Evolutionary conservation across 768 basidiomycete genomes (phyloP).

Genomic region (Mycena floridula): DNA sequence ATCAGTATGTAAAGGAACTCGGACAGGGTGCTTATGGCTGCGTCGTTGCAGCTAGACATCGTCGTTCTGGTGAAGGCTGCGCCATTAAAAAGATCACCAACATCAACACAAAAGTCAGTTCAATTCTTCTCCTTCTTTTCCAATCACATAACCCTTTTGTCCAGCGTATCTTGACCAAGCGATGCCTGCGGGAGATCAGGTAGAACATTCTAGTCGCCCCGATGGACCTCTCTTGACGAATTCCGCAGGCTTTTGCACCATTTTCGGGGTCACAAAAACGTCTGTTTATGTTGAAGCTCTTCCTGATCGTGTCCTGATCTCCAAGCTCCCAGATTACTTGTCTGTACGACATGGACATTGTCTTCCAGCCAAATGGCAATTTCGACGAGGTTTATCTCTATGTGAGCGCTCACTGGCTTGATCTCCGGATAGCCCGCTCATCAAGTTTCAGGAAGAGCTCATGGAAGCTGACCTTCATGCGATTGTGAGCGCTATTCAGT

Average conservation of each 20-base stretch:
- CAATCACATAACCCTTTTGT: neutral
- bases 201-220: constrained; percentile 18
- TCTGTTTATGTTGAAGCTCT: constrained; percentile 27
- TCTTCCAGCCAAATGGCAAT: constrained; percentile 84
- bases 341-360: constrained; percentile 97
- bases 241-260: constrained; percentile 78
- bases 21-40: constrained; percentile 95
- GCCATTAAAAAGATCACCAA: constrained; percentile 97
- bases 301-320: constrained; percentile 10
- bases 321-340: constrained; percentile 70
- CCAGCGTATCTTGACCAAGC: constrained; percentile 91
- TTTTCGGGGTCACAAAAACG: constrained; percentile 99
- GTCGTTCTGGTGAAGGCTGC: constrained; percentile 78
- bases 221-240: neutral
- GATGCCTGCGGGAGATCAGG: constrained; percentile 94
- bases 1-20: constrained; percentile 94
- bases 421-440: too few species aligned
- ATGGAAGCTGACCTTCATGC: constrained; percentile 99
- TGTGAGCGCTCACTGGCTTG: too few species aligned
- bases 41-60: constrained; percentile 82
- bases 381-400: constrained; percentile 97
- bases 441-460: constrained; percentile 95
- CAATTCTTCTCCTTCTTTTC: neutral
- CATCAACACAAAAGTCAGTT: constrained; percentile 75
- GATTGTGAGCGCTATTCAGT: constrained; percentile 56